Evolutionary conservation across 2,329 filamentous ascomycete species (phyloP), one percentile per base, ranked within the genome.

Genomic region (Fusarium anthophilum): DNA sequence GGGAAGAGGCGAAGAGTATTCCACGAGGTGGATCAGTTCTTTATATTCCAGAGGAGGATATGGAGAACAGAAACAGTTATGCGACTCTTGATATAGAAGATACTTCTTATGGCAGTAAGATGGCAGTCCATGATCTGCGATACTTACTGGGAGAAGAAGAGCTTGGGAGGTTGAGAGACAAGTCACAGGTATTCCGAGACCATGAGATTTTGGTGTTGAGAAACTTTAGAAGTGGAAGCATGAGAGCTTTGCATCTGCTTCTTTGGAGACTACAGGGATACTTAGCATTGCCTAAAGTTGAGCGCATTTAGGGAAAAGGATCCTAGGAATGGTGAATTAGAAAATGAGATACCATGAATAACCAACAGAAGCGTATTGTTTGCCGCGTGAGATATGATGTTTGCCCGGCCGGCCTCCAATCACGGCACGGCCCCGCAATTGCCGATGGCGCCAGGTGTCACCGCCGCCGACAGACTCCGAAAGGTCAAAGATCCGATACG

Each of bases 211-310:
- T 86, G 59, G 80, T 90, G 67, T 75, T 89, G 61, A 80, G 77
- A 54, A 76, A 79, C 43, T 78, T 82, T 80, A 69, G 82, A 81
- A 74, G 81, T 75, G 69, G 73, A 50, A 80, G 82, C 43, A 87
- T 86, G 13, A 77, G 83, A 28, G 79, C 83, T 20, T 55, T 90
- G 51, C 87, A 90, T 78, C 64, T 85, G 62, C 82, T 85, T 60
- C 81, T 91, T 13, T 91, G 90, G 90, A 87, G 86, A 69, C 78
- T 92, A 14, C 87, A 91, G 69, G 89, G 88, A 3, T 91, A 89
- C 74, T 53, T 90, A 28, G 77, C 75, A 22, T 55, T 73, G 28
- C 60, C 73, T 10, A 45, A 70, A 39, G 7, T 61, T 41, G 45
- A 37, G 20, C 35, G 30, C 20, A 28, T 63, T 30, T 43, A 41